Evolutionary conservation across 2,329 filamentous ascomycete species (phyloP), one percentile per base, ranked within the genome.

Genomic region (Aspergillus phoenicis): DNA sequence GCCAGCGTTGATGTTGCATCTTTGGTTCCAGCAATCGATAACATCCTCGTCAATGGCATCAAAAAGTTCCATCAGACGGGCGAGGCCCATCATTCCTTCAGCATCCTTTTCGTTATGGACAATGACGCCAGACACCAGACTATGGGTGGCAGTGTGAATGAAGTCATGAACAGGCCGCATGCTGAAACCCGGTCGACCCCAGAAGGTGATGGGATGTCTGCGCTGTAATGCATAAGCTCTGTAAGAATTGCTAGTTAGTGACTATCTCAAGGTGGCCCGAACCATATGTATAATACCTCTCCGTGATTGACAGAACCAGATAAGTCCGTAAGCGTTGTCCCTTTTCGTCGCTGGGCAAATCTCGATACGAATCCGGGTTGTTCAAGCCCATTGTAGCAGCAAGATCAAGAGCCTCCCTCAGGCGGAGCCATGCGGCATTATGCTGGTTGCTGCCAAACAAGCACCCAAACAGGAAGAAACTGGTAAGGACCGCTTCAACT

Each of bases 381-480:
- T 80, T 78, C 49, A 80, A 63, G 0, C 76, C 74, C 11, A 80
- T 54, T 1, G 77, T 76, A 5, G 76, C 73, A 0, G 78, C 78
- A 33, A 80, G 73, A 54, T 80, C 78, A 5, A 76, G 61, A 6
- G 89, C 90, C 75, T 94, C 91, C 24, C 91, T 85, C 17, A 94
- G 79, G 70, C 91, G 86, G 70, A 88, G 91, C 89, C 90, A 93
- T 1, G 89, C 90, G 69, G 87, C 88, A 67, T 91, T 89, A 73
- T 92, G 89, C 73, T 89, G 82, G 63, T 91, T 89, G 53, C 90
- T 81, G 17, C 85, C 87, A 68, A 89, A 89, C 71, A 89, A 84
- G 70, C 87, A 90, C 33, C 85, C 89, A 68, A 91, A 93, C 24
- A 93, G 75, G 75, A 93, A 92, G 75, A 90, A 92, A 67, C 88